Conservation (phyloP, 2,329 filamentous ascomycete genomes). For the Onygenales sp. region DNA sequence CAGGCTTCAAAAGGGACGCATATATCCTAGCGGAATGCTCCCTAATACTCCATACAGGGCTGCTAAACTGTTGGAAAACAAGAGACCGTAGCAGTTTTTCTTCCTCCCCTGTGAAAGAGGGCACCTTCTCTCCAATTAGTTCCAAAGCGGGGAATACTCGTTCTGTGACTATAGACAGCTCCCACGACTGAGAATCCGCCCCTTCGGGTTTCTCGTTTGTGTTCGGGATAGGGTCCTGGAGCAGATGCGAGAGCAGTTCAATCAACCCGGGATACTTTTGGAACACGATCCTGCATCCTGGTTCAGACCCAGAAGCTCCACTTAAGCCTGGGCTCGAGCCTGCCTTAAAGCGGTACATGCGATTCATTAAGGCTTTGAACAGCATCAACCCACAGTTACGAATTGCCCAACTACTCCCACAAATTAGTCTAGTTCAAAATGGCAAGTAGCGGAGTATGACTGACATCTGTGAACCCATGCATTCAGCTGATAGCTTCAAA, state of each 20-base stretch:
- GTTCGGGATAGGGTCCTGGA: slow-evolving; percentile 10
- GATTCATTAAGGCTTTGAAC: slow-evolving; percentile 74
- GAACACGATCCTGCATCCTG: slow-evolving; percentile 30
- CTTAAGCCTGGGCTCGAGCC: slow-evolving; percentile 41
- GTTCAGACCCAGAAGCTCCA: slow-evolving; percentile 34
- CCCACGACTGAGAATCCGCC: slow-evolving; percentile 6
- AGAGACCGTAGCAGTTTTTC: slow-evolving; percentile 23
- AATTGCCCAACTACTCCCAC: slow-evolving; percentile 65
- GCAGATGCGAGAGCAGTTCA: slow-evolving; percentile 26
- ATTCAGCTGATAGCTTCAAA: slow-evolving; percentile 69
- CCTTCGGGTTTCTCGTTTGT: not conserved
- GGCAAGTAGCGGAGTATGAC: slow-evolving; percentile 15
- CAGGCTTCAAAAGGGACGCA: slow-evolving; percentile 26
- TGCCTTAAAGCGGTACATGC: slow-evolving; percentile 33
- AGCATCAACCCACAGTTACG: slow-evolving; percentile 88
- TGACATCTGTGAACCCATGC: slow-evolving; percentile 68
- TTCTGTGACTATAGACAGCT: slow-evolving; percentile 29
- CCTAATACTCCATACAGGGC: slow-evolving; percentile 36
- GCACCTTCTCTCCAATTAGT: slow-evolving; percentile 35
- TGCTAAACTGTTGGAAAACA: slow-evolving; percentile 30
- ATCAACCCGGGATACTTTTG: slow-evolving; percentile 31
- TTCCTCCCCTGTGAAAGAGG: slow-evolving; percentile 22
- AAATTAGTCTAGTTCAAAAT: not conserved
- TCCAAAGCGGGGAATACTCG: slow-evolving; percentile 38
- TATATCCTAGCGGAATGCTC: slow-evolving; percentile 38